These are phyloP conservation scores for Fragaria iinumae DNA, from an alignment of 306 rosid species.

Conservation along the genomic window DNA sequence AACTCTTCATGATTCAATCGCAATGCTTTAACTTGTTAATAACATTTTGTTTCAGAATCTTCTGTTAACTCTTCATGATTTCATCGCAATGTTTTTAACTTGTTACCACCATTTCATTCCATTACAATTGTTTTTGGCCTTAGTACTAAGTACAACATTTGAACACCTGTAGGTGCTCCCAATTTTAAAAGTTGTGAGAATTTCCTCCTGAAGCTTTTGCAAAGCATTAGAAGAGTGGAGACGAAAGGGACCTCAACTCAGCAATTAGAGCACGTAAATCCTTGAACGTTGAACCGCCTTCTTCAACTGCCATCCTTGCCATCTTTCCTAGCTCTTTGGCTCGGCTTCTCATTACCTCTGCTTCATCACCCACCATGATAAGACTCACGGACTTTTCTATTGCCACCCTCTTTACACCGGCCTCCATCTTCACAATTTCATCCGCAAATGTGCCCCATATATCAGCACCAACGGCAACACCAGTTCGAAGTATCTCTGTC, in stretches of 20 bases:
- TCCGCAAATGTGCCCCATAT: constrained; percentile 16
- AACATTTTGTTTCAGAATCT: too few species aligned
- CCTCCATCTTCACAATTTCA: constrained; percentile 18
- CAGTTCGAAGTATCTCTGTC: constrained; percentile 26
- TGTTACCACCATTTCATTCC: too few species aligned
- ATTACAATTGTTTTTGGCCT: too few species aligned
- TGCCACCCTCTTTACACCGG: constrained; percentile 8
- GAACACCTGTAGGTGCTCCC: too few species aligned
- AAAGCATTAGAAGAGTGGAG: neutral
- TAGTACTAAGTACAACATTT: too few species aligned
- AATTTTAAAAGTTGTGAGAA: too few species aligned
- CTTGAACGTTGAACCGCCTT: constrained; percentile 1
- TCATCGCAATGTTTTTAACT: too few species aligned
- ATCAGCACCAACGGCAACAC: constrained; percentile 30
- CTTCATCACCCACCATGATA: constrained; percentile 37
- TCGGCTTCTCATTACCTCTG: constrained; percentile 32
- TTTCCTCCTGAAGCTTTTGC: too few species aligned
- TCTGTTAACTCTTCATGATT: too few species aligned
- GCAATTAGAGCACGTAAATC: neutral
- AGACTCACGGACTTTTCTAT: constrained; percentile 28
- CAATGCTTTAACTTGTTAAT: neutral
- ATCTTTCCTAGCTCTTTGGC: constrained; percentile 10
- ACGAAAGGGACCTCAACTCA: neutral
- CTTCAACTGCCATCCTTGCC: constrained; percentile 23
- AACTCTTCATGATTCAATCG: too few species aligned